Evolutionary conservation across 495 filamentous ascomycete genomes (phyloP).

Genomic region (Penicillium ochrochloron): DNA sequence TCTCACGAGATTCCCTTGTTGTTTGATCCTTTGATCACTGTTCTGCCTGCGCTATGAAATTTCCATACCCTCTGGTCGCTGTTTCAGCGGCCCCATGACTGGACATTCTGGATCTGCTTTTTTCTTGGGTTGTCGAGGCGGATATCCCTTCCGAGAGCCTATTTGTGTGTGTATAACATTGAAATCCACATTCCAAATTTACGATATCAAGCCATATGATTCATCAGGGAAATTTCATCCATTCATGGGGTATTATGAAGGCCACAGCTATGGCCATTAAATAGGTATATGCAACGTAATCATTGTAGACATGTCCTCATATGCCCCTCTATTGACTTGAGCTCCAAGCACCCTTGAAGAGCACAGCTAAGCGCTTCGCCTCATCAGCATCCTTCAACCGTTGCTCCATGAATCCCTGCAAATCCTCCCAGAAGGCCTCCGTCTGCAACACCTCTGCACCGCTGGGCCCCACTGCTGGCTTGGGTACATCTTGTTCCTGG

Average conservation of each 20-base stretch:
- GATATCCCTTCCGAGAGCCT: background rate
- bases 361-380: conserved; percentile 62
- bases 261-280: background rate
- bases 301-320: background rate
- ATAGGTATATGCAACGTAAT: background rate
- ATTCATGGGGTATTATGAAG: conserved; percentile 10
- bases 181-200: conserved; percentile 7
- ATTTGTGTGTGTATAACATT: conserved; percentile 23
- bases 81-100: background rate
- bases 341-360: conserved; percentile 74
- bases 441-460: conserved; percentile 64
- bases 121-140: background rate
- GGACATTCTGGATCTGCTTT: conserved; percentile 2
- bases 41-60: background rate
- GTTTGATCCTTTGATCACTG: background rate
- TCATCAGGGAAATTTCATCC: background rate
- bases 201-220: background rate
- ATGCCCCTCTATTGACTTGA: conserved; percentile 26
- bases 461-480: conserved; percentile 58
- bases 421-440: conserved; percentile 85
- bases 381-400: conserved; percentile 72
- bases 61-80: conserved; percentile 2
- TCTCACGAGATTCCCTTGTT: conserved; percentile 4
- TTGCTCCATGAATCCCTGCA: conserved; percentile 79
- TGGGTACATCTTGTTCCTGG: conserved; percentile 39